These are phyloP conservation scores for Pseudoscleropodium purum DNA, from an alignment of 225 moss, liverwort and hornwort genomes.

Conservation along the genomic window DNA sequence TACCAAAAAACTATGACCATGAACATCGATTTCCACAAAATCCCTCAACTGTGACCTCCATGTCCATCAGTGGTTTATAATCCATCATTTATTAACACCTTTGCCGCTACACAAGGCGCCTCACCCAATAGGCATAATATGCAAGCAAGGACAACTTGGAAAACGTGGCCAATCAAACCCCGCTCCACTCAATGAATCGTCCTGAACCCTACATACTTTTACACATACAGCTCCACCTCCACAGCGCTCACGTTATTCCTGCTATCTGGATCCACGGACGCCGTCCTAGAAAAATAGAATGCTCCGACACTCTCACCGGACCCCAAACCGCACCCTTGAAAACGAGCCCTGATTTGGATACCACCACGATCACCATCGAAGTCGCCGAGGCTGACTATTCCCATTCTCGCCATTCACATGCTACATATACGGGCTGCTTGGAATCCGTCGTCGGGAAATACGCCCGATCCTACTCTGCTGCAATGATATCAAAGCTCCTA, in stretches of 20 bases:
- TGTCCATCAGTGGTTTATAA: not conserved
- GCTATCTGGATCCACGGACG: not conserved
- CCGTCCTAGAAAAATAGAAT: not conserved
- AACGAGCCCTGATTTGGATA: not conserved
- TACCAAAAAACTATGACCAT: not conserved
- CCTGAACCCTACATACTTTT: constrained; percentile 8
- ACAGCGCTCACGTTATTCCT: not conserved
- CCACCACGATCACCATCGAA: not conserved
- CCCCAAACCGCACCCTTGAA: not conserved
- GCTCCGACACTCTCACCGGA: not conserved
- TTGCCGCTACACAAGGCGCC: constrained; percentile 6
- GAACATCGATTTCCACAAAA: not conserved
- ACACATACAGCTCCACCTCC: constrained; percentile 24
- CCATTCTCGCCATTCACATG: not conserved
- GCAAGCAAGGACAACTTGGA: not conserved
- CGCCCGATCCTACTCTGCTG: not conserved
- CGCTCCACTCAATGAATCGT: not conserved
- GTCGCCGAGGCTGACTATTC: not conserved
- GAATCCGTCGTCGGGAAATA: not conserved
- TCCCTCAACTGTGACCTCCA: too few relatives aligned
- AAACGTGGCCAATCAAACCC: not conserved
- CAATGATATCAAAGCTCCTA: not conserved
- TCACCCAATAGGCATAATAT: constrained; percentile 13
- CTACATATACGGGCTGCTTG: not conserved
- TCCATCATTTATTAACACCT: constrained; percentile 27